Percentiles rank a stretch among this genome's conserved stretches.
These are phyloP conservation scores for Tillandsia leiboldiana DNA, from an alignment of 176 grass and related monocot species.

Conservation along the genomic window DNA sequence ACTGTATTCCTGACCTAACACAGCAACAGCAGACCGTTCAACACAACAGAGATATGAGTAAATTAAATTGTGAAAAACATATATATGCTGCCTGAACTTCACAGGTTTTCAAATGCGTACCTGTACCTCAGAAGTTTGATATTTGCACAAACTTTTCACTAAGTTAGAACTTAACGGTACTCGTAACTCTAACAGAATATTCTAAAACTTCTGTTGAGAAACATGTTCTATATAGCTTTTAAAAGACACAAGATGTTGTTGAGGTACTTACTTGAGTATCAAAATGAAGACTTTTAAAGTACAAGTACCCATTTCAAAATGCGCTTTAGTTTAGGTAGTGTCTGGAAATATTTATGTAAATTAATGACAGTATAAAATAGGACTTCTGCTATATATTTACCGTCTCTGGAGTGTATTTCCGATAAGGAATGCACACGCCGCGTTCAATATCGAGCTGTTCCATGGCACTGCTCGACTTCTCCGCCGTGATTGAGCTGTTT, in stretches of 20 bases:
- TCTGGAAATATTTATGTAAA: too few relatives aligned
- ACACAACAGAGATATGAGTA: neutral
- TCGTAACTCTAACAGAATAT: slow-evolving; percentile 5
- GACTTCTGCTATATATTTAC: slow-evolving; percentile 22
- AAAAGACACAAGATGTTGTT: too few relatives aligned
- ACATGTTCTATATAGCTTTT: too few relatives aligned
- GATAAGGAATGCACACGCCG: slow-evolving; percentile 82
- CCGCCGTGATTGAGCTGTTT: slow-evolving; percentile 19
- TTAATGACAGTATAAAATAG: neutral
- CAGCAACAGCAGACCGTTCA: slow-evolving; percentile 2
- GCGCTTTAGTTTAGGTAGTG: too few relatives aligned
- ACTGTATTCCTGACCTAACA: slow-evolving; percentile 87
- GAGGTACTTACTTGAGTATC: too few relatives aligned
- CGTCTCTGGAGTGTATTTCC: slow-evolving; percentile 74
- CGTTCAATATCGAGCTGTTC: slow-evolving; percentile 98
- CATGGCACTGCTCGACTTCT: slow-evolving; percentile 55
- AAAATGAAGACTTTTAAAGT: too few relatives aligned
- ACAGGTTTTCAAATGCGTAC: too few relatives aligned
- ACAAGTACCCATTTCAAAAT: too few relatives aligned
- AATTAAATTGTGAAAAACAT: neutral
- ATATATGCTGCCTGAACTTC: too few relatives aligned
- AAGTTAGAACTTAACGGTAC: neutral
- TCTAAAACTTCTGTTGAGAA: neutral
- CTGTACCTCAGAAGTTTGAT: too few relatives aligned
- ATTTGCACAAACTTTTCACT: too few relatives aligned